These are phyloP conservation scores for Diaporthe eres DNA, from an alignment of 2,329 filamentous ascomycete species.

Conservation along the genomic window DNA sequence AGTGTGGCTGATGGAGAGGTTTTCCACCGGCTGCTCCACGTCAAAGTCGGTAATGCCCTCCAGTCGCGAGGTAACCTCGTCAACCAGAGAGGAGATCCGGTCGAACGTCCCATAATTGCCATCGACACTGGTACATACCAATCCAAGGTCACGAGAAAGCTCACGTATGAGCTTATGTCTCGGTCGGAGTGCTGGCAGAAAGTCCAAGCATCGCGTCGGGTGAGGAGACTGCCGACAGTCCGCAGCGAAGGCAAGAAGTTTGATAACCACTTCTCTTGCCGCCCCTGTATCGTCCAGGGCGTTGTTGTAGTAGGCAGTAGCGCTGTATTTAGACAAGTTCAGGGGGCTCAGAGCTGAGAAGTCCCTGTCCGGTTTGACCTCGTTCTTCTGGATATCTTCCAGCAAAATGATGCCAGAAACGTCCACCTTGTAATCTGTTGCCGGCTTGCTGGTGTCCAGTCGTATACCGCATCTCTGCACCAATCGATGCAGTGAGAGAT, in stretches of 20 bases:
- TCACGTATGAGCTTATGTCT: neutral
- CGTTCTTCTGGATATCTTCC: neutral
- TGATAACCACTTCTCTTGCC: neutral
- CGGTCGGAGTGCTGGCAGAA: neutral
- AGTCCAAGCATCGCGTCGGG: neutral
- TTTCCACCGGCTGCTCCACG: neutral
- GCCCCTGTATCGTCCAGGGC: neutral
- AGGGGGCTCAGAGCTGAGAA: neutral
- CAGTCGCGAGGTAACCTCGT: neutral
- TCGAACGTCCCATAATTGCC: neutral
- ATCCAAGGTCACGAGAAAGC: neutral
- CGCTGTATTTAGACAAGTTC: neutral
- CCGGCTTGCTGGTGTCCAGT: neutral
- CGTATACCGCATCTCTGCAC: neutral
- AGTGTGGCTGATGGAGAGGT: neutral
- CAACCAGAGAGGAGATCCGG: neutral
- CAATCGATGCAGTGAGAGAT: neutral
- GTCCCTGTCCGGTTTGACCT: neutral
- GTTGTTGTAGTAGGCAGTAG: neutral
- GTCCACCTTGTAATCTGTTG: neutral
- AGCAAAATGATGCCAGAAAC: neutral
- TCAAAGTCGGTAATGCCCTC: neutral
- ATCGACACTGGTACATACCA: neutral
- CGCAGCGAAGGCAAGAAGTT: neutral
- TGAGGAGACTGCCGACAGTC: neutral